Evolutionary conservation across 331 rosid genomes (phyloP).

Genomic region (Spiraea crenata): DNA sequence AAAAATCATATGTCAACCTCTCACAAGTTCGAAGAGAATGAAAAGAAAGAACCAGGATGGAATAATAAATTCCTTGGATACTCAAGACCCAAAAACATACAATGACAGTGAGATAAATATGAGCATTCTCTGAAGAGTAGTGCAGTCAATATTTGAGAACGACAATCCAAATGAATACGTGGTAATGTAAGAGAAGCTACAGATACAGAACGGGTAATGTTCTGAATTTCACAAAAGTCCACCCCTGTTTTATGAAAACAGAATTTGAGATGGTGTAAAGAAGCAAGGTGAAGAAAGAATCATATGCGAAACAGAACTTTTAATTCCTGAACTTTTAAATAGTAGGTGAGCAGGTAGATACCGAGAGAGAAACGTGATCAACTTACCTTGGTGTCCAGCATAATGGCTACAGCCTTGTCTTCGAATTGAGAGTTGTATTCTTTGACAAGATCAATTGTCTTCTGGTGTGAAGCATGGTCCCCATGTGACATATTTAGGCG

Average conservation of each 20-base stretch:
- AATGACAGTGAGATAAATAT: background rate
- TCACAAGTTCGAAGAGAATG: background rate
- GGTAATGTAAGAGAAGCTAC: background rate
- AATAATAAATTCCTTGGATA: background rate
- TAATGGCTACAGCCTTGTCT: slow-evolving; percentile 76
- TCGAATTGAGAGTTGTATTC: slow-evolving; percentile 75
- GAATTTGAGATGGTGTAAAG: background rate
- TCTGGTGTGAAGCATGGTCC: slow-evolving; percentile 82
- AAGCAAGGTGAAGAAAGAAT: background rate
- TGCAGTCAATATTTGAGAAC: background rate
- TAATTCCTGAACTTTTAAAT: background rate
- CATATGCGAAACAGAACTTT: background rate
- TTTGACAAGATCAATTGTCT: slow-evolving; percentile 76
- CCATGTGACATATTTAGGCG: slow-evolving; percentile 97
- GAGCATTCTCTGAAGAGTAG: background rate
- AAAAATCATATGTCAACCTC: slow-evolving; percentile 5
- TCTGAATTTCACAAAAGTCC: background rate
- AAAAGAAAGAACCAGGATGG: background rate
- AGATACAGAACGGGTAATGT: background rate
- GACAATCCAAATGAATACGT: background rate
- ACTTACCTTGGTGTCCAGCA: slow-evolving; percentile 94
- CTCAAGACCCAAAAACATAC: background rate
- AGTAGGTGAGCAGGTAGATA: background rate
- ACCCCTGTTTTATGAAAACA: background rate
- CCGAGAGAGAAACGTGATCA: slow-evolving; percentile 6